These are phyloP conservation scores for Pythium sukuiense DNA, from an alignment of 352 stramenopile species.

Conservation along the genomic window DNA sequence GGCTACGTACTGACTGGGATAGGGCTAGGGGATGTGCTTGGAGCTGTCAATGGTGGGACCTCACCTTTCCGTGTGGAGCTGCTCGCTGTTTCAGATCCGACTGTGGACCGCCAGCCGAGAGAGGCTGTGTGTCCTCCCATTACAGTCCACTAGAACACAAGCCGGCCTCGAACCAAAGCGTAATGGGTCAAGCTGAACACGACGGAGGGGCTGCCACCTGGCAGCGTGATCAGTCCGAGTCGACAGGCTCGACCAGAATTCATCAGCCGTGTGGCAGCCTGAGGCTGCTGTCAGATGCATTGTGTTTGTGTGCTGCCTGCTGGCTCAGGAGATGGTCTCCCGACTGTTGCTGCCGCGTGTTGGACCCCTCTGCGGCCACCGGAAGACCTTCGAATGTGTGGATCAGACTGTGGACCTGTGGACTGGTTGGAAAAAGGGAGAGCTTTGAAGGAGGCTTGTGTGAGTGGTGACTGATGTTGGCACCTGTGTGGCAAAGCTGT, in stretches of 20 bases:
- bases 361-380: not conserved
- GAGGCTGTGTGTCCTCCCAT: too few species aligned
- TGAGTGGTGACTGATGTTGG: too few species aligned
- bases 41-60: not conserved
- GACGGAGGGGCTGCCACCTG: not conserved
- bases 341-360: not conserved
- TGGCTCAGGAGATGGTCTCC: not conserved
- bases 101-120: not conserved
- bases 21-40: constrained; percentile 8
- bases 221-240: not conserved
- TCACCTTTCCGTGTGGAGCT: too few species aligned
- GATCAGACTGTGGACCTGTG: not conserved
- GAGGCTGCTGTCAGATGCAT: not conserved
- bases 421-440: too few species aligned
- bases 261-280: not conserved
- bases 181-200: too few species aligned
- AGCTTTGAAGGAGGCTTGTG: too few species aligned
- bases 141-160: not conserved
- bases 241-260: not conserved
- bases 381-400: not conserved
- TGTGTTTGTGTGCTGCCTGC: not conserved
- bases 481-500: too few species aligned
- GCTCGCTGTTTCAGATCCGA: not conserved
- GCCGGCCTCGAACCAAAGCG: not conserved
- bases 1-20: constrained; percentile 10